A percentile compares a stretch with the other conserved stretches of the same genome.
These are phyloP conservation scores for Priceomyces fermenticarens DNA, from an alignment of 805 yeast species.

Conservation along the genomic window DNA sequence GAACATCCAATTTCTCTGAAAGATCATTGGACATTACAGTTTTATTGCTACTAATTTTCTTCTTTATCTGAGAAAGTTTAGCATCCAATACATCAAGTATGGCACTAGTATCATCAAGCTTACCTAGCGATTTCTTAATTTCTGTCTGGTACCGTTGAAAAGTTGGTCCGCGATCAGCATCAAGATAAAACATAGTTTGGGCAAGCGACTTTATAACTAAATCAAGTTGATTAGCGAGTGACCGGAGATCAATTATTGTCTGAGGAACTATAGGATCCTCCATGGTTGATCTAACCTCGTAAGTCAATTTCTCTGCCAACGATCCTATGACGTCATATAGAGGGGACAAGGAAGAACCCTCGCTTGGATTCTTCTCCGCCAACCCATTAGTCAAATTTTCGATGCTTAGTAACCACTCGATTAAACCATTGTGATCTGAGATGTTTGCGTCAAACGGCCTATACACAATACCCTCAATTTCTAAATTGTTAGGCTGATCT, in stretches of 20 bases:
- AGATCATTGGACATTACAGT: constrained; percentile 22
- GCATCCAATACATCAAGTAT: constrained; percentile 23
- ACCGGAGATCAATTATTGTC: constrained; percentile 11
- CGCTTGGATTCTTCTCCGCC: constrained; percentile 4
- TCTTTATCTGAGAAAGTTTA: constrained; percentile 22
- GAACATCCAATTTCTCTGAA: constrained; percentile 23
- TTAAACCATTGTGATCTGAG: constrained; percentile 23
- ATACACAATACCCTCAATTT: constrained; percentile 19
- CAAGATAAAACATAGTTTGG: constrained; percentile 17
- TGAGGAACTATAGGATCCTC: not conserved
- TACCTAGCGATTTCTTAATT: constrained; percentile 23
- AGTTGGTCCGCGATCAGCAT: constrained; percentile 13
- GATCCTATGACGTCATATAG: constrained; percentile 3
- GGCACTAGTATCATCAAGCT: constrained; percentile 24
- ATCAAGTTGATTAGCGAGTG: constrained; percentile 16
- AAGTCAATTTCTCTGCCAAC: constrained; percentile 2
- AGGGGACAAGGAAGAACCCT: constrained; percentile 4
- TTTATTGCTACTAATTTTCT: constrained; percentile 23
- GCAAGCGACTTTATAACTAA: constrained; percentile 15
- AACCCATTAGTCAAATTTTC: constrained; percentile 20
- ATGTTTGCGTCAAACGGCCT: constrained; percentile 7
- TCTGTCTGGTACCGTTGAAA: constrained; percentile 20
- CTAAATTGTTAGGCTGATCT: constrained; percentile 1
- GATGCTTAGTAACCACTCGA: constrained; percentile 25
- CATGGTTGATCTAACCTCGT: not conserved